Evolutionary conservation across 176 grass and related monocot species (phyloP).

Genomic region (Chrysopogon serrulatus): DNA sequence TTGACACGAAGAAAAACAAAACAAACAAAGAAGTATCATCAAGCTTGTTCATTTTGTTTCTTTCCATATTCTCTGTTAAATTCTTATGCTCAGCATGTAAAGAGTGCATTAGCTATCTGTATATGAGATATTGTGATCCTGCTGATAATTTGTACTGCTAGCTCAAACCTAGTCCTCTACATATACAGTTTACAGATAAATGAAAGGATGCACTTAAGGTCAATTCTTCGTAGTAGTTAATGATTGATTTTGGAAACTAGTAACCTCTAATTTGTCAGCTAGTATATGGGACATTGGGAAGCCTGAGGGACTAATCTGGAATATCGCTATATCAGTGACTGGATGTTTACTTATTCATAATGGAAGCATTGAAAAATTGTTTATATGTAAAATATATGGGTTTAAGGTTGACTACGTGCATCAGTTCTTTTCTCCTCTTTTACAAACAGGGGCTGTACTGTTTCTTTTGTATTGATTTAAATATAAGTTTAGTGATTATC

Average conservation of each 20-base stretch:
- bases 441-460: neutral
- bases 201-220: neutral
- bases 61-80: slow-evolving; percentile 2
- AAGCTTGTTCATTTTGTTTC: neutral
- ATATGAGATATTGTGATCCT: neutral
- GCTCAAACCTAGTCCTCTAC: neutral
- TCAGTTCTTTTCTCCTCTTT: neutral
- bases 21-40: neutral
- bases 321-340: neutral
- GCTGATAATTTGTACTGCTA: neutral
- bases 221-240: neutral
- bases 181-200: neutral
- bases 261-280: neutral
- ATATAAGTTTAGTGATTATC: neutral
- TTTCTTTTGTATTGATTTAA: neutral
- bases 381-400: neutral
- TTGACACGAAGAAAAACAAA: neutral
- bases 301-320: neutral
- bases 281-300: neutral
- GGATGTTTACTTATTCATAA: neutral
- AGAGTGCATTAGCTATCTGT: neutral
- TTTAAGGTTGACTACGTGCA: neutral
- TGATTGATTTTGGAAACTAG: neutral
- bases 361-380: neutral
- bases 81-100: neutral